Evolutionary conservation across 371 early-diverging fungal genomes (phyloP).

Genomic region (Gilbertella persicaria): DNA sequence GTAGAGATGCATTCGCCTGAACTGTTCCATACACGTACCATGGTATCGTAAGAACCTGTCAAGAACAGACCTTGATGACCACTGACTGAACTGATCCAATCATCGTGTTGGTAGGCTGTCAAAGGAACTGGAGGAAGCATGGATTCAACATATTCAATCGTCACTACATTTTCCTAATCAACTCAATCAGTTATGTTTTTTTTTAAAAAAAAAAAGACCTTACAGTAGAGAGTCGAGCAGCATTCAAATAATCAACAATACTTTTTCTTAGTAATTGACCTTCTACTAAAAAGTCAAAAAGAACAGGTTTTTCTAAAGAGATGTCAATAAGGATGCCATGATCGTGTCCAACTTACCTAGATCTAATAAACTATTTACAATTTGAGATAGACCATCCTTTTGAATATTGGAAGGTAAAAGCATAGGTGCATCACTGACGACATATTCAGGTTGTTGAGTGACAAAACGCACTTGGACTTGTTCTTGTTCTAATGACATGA

Average conservation of each 20-base stretch:
- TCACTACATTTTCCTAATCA: constrained; percentile 77
- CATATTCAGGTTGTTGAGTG: constrained; percentile 73
- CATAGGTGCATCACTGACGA: constrained; percentile 80
- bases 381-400: constrained; percentile 88
- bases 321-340: background rate
- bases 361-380: constrained; percentile 85
- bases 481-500: constrained; percentile 43
- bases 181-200: background rate
- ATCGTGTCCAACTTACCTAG: constrained; percentile 32
- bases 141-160: constrained; percentile 90
- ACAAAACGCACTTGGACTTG: constrained; percentile 89
- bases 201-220: constrained; percentile 4
- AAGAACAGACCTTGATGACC: constrained; percentile 56
- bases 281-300: constrained; percentile 92
- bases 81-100: constrained; percentile 89
- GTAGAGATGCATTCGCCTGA: constrained; percentile 72
- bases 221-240: constrained; percentile 75
- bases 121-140: constrained; percentile 83
- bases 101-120: constrained; percentile 83
- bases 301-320: constrained; percentile 71
- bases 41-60: constrained; percentile 86
- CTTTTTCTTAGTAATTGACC: constrained; percentile 84
- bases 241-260: constrained; percentile 72
- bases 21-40: constrained; percentile 81
- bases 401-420: constrained; percentile 82